Evolutionary conservation across 164 flowering plant genomes (phyloP).

Genomic region (Dillenia suffruticosa): DNA sequence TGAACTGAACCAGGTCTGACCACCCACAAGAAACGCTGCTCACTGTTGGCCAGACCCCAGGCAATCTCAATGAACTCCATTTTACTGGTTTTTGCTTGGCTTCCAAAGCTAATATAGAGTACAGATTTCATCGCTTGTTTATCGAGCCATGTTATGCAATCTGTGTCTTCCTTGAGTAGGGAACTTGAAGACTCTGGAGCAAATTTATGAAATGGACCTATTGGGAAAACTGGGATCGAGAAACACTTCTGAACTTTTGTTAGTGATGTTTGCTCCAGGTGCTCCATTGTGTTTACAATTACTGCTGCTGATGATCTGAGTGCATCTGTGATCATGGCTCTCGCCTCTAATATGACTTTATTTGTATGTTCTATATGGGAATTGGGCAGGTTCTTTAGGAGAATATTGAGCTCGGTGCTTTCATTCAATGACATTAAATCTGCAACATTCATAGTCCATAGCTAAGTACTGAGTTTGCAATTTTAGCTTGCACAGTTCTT

Average conservation of each 20-base stretch:
- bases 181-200: constrained; percentile 3
- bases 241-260: constrained; percentile 1
- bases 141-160: constrained; percentile 25
- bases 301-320: constrained; percentile 13
- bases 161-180: constrained; percentile 13
- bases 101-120: constrained; percentile 25
- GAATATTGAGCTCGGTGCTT: no score
- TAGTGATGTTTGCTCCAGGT: constrained; percentile 17
- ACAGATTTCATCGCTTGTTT: constrained; percentile 15
- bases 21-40: constrained; percentile 5
- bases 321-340: neutral
- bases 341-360: neutral
- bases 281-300: constrained; percentile 18
- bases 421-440: no score
- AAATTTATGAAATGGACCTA: constrained; percentile 20
- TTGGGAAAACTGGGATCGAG: constrained; percentile 13
- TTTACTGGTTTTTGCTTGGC: constrained; percentile 8
- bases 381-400: no score
- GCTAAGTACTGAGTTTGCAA: no score
- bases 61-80: constrained; percentile 6
- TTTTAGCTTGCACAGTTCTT: no score
- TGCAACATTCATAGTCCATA: no score
- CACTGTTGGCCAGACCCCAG: constrained; percentile 2
- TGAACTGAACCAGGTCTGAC: constrained; percentile 1
- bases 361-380: no score